phyloP scores from a whole-genome alignment of 192 early-diverging fungal genomes.

The Mortierella claussenii region DNA sequence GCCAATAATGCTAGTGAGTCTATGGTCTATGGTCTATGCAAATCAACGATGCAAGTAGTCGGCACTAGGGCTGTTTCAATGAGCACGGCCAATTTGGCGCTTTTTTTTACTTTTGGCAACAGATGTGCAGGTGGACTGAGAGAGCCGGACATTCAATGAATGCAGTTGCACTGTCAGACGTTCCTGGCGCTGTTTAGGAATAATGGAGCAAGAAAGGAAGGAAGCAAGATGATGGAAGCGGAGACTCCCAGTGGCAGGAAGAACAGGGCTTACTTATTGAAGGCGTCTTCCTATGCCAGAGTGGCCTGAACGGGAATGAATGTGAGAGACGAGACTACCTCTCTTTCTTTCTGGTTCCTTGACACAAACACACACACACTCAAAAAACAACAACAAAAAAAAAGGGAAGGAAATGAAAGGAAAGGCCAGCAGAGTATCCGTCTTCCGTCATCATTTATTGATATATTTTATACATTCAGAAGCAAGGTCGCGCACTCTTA shows the following conservation, averaged over 20 bases:
- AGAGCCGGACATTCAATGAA: too few relatives aligned
- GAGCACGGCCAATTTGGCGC: not conserved
- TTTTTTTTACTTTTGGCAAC: not conserved
- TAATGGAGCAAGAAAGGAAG: not conserved
- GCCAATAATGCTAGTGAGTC: not conserved
- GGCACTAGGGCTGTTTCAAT: too few relatives aligned
- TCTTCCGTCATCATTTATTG: too few relatives aligned
- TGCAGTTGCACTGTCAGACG: too few relatives aligned
- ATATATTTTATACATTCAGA: slow-evolving; percentile 1
- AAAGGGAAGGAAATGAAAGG: not conserved
- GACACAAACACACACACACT: not conserved
- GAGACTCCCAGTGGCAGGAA: not conserved
- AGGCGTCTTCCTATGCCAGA: too few relatives aligned
- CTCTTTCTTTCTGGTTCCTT: too few relatives aligned
- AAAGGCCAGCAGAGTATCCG: too few relatives aligned
- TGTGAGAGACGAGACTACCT: too few relatives aligned
- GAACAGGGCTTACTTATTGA: too few relatives aligned
- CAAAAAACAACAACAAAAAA: not conserved
- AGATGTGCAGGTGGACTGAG: not conserved
- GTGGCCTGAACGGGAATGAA: too few relatives aligned
- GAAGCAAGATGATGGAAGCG: not conserved
- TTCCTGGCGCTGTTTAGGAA: too few relatives aligned
- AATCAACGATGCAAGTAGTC: too few relatives aligned
- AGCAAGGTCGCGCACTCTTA: not conserved
- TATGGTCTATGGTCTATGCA: not conserved